These are phyloP conservation scores for Cucurbita ficifolia DNA, from an alignment of 306 rosid species.

Conservation along the genomic window DNA sequence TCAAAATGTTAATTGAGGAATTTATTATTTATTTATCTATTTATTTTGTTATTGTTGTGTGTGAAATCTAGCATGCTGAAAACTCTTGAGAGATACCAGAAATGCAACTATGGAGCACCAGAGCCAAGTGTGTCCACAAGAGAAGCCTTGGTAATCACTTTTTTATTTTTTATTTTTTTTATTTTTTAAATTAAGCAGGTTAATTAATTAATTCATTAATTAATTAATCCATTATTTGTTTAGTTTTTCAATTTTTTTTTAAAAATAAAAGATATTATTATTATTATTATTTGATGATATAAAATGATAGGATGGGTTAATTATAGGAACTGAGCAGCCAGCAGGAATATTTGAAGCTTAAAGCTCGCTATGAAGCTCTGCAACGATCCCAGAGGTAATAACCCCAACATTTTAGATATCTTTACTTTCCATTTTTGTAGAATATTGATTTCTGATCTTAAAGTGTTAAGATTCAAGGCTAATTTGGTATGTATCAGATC, in stretches of 20 bases:
- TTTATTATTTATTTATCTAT: no score
- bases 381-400: slow-evolving; percentile 72
- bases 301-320: background rate
- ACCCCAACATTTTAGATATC: background rate
- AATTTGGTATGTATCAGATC: no score
- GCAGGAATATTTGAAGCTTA: slow-evolving; percentile 93
- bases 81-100: slow-evolving; percentile 98
- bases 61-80: slow-evolving; percentile 65
- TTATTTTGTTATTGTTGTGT: background rate
- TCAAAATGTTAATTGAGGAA: no score
- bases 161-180: background rate
- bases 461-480: background rate
- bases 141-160: slow-evolving; percentile 70
- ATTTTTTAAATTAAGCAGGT: background rate
- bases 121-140: slow-evolving; percentile 70
- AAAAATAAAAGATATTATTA: background rate
- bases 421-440: background rate
- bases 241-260: background rate
- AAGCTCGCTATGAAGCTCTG: slow-evolving; percentile 80
- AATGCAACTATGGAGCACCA: slow-evolving; percentile 93
- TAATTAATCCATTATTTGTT: background rate
- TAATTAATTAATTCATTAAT: background rate
- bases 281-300: background rate
- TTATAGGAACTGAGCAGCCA: slow-evolving; percentile 86
- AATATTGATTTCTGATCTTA: no score